A percentile compares a stretch with the other conserved stretches of the same genome.
Conservation (phyloP, 1,284 basidiomycete genomes). For the Rhodotorula sp. region DNA sequence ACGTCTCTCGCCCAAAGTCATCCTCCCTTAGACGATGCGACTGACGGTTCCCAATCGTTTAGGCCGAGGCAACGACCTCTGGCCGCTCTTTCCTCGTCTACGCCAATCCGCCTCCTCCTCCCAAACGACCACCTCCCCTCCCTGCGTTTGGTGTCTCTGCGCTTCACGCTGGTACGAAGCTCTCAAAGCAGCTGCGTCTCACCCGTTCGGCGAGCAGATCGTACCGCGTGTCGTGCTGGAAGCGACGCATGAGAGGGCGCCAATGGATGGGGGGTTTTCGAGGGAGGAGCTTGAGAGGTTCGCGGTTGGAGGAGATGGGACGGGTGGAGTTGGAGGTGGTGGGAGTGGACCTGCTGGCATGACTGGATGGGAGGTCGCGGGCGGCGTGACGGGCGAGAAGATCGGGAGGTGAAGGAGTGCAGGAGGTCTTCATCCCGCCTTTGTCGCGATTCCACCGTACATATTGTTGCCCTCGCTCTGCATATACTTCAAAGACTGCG, state of each 20-base stretch:
- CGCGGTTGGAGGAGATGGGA: constrained; percentile 11
- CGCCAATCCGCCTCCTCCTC: constrained; percentile 2
- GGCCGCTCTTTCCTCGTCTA: constrained; percentile 29
- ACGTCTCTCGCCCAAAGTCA: neutral
- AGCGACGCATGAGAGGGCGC: constrained; percentile 29
- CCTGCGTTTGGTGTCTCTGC: constrained; percentile 36
- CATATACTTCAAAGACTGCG: too few species aligned
- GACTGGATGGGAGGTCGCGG: too few species aligned
- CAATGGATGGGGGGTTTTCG: constrained; percentile 7
- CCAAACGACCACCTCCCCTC: neutral
- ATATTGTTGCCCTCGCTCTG: too few species aligned
- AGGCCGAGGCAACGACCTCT: constrained; percentile 36
- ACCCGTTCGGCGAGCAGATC: constrained; percentile 28
- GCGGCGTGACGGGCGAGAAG: too few species aligned
- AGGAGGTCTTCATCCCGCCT: too few species aligned
- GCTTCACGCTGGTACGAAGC: constrained; percentile 32
- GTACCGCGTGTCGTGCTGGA: constrained; percentile 34
- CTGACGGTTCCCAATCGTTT: neutral
- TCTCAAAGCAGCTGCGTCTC: constrained; percentile 12
- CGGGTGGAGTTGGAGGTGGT: neutral
- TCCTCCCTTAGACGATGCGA: neutral
- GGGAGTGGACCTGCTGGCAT: too few species aligned
- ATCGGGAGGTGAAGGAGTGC: too few species aligned
- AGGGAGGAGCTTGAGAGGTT: constrained; percentile 12
- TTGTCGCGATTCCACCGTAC: too few species aligned